Conservation (phyloP, 1,139 yeast species). For the Hansenula anomala region DNA sequence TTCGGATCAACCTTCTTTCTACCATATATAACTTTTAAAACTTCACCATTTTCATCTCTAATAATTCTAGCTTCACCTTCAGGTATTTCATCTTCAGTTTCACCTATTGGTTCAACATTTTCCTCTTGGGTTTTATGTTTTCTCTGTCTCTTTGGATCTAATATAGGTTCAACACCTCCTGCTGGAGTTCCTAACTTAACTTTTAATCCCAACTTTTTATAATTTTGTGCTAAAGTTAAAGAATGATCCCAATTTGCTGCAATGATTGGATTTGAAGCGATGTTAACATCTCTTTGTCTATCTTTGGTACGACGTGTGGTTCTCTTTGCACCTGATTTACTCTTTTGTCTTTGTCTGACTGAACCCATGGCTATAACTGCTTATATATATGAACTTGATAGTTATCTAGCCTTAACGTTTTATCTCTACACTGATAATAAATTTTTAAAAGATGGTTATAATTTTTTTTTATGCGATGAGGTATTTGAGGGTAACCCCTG, state of each 20-base stretch:
- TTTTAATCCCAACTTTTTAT: conserved; percentile 69
- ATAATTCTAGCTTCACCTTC: conserved; percentile 82
- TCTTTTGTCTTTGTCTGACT: conserved; percentile 85
- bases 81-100: conserved; percentile 44
- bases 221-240: conserved; percentile 79
- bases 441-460: too few relatives aligned
- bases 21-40: conserved; percentile 67
- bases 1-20: conserved; percentile 38
- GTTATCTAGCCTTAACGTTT: too few relatives aligned
- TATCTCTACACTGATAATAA: not conserved
- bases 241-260: conserved; percentile 88
- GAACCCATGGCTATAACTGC: conserved; percentile 59
- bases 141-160: conserved; percentile 32
- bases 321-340: conserved; percentile 54
- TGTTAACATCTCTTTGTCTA: conserved; percentile 57
- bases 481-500: too few relatives aligned
- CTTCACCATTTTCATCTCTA: conserved; percentile 70
- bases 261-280: conserved; percentile 72
- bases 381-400: too few relatives aligned
- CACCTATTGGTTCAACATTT: conserved; percentile 22
- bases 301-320: conserved; percentile 67
- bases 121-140: conserved; percentile 32
- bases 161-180: conserved; percentile 60
- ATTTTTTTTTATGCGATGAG: too few relatives aligned
- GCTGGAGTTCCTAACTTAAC: conserved; percentile 61